Evolutionary conservation across 2,329 filamentous ascomycete genomes (phyloP), one percentile per base, ranked within the genome.

Genomic region (Beauveria pseudobassiana): DNA sequence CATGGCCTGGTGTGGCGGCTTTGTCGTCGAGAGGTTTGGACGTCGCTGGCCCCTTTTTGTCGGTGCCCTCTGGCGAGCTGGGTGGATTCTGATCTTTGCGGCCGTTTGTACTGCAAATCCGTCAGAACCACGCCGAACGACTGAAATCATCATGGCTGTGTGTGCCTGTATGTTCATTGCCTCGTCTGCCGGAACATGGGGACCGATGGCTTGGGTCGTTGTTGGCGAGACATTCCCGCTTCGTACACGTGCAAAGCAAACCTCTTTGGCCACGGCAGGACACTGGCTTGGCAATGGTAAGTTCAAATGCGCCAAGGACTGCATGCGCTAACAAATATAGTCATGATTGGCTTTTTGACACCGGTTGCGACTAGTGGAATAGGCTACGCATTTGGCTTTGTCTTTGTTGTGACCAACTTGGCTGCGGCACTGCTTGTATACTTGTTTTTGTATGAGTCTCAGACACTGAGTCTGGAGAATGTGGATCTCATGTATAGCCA

Each of bases 91-190:
- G 42, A 75, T 91, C 63, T 89, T 88, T 69, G 86, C 83, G 34
- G 77, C 79, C 0, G 77, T 88, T 38, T 82, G 85, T 8, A 78
- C 80, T 38, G 73, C 72, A 9, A 67, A 74, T 48, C 67, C 78
- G 51, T 22, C 22, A 22, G 22, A 22, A 22, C 80, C 78, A 42
- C 81, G 76, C 66, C 71, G 73, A 10, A 71, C 75, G 0, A 79
- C 84, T 14, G 87, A 87, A 12, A 83, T 85, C 6, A 80, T 87
- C 63, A 87, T 91, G 82, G 89, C 91, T 66, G 84, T 88, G 10
- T 84, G 87, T 59, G 85, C 87, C 3, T 89, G 85, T 73, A 83
- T 91, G 77, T 91, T 90, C 74, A 91, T 91, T 61, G 82, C 85
- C 54, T 87, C 83, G 1, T 92, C 90, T 66, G 88, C 88, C 2